Percentiles rank a stretch among this genome's conserved stretches.
phyloP scores from a whole-genome alignment of 192 early-diverging fungal genomes.

The Kickxella alabastrina region DNA sequence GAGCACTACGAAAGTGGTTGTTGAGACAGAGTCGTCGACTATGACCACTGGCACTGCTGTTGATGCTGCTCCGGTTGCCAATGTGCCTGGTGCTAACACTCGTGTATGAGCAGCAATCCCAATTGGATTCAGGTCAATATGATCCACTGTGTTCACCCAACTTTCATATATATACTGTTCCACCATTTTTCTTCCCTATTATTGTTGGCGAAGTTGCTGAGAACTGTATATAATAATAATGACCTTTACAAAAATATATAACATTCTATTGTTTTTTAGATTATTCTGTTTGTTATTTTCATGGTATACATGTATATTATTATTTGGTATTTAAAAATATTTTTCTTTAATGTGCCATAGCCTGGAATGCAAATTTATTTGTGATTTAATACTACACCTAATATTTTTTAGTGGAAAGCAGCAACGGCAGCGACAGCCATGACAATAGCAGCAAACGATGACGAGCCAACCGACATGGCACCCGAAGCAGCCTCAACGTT shows the following conservation, averaged over 20 bases:
- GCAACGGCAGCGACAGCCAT: constrained; percentile 32
- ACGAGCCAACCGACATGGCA: constrained; percentile 3
- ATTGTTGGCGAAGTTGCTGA: background rate
- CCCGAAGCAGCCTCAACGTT: constrained; percentile 6
- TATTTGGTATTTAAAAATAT: background rate
- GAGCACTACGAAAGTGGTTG: background rate
- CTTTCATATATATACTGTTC: too few species aligned
- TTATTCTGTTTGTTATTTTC: background rate
- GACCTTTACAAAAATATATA: background rate
- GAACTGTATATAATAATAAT: background rate
- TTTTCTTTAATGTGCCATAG: too few species aligned
- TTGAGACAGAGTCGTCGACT: too few species aligned
- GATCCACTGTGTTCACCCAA: too few species aligned
- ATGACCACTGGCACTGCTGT: too few species aligned
- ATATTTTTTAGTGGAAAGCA: constrained; percentile 21
- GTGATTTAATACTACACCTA: background rate
- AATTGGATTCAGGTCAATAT: too few species aligned
- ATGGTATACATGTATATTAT: background rate
- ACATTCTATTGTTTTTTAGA: background rate
- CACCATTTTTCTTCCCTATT: background rate
- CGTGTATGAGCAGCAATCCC: too few species aligned
- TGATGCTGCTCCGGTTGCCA: too few species aligned
- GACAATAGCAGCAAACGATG: constrained; percentile 24
- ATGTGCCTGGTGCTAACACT: too few species aligned
- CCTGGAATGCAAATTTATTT: too few species aligned